Evolutionary conservation across 148 eudicot species (phyloP), one percentile per base, ranked within the genome.

Genomic region (Vaccinium vitisidaea): DNA sequence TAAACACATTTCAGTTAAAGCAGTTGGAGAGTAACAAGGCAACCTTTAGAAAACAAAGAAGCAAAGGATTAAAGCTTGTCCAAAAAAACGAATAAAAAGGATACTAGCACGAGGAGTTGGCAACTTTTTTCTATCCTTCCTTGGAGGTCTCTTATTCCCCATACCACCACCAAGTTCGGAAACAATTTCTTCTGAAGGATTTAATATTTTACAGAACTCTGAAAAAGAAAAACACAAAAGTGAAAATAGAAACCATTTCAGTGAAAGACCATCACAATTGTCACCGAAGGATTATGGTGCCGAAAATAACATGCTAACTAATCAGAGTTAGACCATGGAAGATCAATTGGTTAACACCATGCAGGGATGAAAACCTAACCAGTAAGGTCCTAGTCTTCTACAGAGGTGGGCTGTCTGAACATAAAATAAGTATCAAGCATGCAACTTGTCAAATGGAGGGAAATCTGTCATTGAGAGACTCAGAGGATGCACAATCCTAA

Each of bases 151-250:
- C 81, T 88, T 90, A 36, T 85, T 86, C 83, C 87, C 89, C n/a
- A 63, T 82, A 74, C 86, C 87, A 78, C 87, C 83, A 59, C 89
- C 88, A 84, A 83, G 87, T 87, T 92, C 91, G 55, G 88, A 39
- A 53, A 85, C 83, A 85, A 82, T 79, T 48, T 86, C 98, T 80
- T 86, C 91, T 19, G 80, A n/a, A 69, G 86, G 80, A 79, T 80
- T 88, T 55, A 93, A 63, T 4, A 90, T 89, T 87, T 87, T 93
- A 86, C 98, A 94, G 39, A 89, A 92, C 88, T 91, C 98, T 94
- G 96, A 77, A 69, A 80, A 75, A 65, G 84, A 25, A 58, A 18
- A 32, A 52, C 52, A 67, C 14, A 16, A 46, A 63, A 9, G 8
- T 65, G 13, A 36, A 49, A 67, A 48, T 8, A 23, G 52, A 36